Evolutionary conservation across 495 filamentous ascomycete genomes (phyloP).

Genomic region (Alectoria sarmentosa): DNA sequence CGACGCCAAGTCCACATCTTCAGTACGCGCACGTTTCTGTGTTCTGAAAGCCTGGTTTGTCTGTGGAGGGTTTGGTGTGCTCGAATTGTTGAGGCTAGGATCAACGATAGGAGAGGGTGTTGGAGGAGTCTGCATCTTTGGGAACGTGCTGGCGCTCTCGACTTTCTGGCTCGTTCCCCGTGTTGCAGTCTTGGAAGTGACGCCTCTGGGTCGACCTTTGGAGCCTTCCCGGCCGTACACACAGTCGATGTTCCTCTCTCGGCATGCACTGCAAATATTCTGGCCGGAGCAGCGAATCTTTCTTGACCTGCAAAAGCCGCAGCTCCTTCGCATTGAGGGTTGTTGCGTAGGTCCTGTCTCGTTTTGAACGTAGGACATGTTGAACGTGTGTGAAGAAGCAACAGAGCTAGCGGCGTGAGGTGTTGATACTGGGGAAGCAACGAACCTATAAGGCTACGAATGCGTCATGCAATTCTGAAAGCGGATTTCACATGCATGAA

Average conservation of each 20-base stretch:
- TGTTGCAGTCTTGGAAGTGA: conserved; percentile 6
- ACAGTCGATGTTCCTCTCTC: conserved; percentile 29
- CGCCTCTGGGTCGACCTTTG: conserved; percentile 26
- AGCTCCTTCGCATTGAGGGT: conserved; percentile 26
- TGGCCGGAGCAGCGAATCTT: conserved; percentile 30
- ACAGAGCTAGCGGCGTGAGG: neutral
- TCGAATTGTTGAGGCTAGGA: neutral
- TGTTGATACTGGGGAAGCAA: neutral
- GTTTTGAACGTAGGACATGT: conserved; percentile 6
- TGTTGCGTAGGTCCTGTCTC: conserved; percentile 8
- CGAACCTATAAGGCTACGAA: too few relatives aligned
- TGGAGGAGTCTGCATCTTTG: conserved; percentile 8
- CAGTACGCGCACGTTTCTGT: too few relatives aligned
- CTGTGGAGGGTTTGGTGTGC: neutral
- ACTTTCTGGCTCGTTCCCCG: conserved; percentile 5
- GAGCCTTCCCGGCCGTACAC: conserved; percentile 24
- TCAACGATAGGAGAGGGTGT: neutral
- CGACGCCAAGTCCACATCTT: too few relatives aligned
- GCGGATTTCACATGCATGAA: neutral
- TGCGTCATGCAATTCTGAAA: too few relatives aligned
- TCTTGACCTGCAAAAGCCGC: conserved; percentile 28
- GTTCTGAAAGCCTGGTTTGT: too few relatives aligned
- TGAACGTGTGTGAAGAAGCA: neutral
- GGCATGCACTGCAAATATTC: conserved; percentile 27
- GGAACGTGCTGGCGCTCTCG: neutral